Conservation (phyloP, 176 grass and related monocot species). For the Oryza meyeriana region DNA sequence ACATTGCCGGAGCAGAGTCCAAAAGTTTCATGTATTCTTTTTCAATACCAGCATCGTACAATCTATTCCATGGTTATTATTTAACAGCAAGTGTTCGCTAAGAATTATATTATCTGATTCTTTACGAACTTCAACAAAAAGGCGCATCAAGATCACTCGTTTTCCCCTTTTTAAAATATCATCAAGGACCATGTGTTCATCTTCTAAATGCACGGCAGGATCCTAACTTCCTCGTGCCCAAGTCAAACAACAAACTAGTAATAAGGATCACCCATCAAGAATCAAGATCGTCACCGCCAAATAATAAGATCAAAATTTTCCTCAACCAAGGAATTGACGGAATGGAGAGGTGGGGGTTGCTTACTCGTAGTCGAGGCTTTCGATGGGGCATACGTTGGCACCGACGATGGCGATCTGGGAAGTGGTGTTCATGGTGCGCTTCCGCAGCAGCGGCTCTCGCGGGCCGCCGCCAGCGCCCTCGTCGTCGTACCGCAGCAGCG, state of each 20-base stretch:
- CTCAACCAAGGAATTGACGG: background rate
- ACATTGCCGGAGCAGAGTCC: background rate
- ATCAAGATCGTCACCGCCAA: background rate
- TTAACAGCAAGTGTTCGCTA: background rate
- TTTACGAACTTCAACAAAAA: conserved; percentile 15
- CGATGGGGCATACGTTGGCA: conserved; percentile 75
- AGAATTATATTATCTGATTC: background rate
- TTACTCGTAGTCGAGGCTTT: conserved; percentile 97
- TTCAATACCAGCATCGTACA: background rate
- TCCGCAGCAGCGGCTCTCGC: conserved; percentile 62
- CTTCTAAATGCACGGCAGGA: background rate
- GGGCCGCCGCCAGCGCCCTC: conserved; percentile 32
- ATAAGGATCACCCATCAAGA: background rate
- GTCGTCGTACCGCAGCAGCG: conserved; percentile 37
- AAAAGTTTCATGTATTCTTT: background rate
- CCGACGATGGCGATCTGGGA: conserved; percentile 93
- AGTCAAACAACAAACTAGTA: conserved; percentile 8
- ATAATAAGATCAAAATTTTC: background rate
- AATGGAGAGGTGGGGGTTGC: background rate
- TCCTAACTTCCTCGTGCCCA: background rate
- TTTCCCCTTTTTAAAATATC: background rate
- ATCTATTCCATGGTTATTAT: background rate
- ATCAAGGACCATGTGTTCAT: background rate
- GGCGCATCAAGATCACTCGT: background rate
- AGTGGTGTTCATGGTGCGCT: conserved; percentile 72